Evolutionary conservation across 2,329 filamentous ascomycete species (phyloP).

Genomic region (Calonectria multiphialidica): DNA sequence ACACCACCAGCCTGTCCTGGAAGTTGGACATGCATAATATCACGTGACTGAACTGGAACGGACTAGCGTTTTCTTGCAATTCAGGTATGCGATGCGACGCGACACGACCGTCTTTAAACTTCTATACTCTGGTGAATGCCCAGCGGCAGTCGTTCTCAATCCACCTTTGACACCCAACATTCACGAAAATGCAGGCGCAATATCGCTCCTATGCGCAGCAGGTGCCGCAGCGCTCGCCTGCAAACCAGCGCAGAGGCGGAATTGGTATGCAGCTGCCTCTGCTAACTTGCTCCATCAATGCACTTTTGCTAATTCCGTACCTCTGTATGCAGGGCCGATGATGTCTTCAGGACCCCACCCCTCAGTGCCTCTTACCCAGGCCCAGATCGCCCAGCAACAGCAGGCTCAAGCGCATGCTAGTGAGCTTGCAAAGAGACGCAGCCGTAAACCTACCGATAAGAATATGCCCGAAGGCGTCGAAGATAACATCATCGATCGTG

Average conservation of each 20-base stretch:
- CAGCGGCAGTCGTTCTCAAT: slow-evolving; percentile 22
- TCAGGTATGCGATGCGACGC: slow-evolving; percentile 39
- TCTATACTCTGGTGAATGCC: slow-evolving; percentile 1
- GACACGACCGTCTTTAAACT: slow-evolving; percentile 37
- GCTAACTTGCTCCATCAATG: neutral
- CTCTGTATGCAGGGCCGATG: slow-evolving; percentile 61
- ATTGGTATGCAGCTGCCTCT: slow-evolving; percentile 57
- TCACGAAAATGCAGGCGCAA: slow-evolving; percentile 62
- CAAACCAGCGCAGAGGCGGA: slow-evolving; percentile 63
- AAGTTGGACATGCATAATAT: neutral
- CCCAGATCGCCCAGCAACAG: slow-evolving; percentile 66
- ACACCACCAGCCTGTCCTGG: neutral
- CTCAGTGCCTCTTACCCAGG: slow-evolving; percentile 63
- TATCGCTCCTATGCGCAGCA: slow-evolving; percentile 66
- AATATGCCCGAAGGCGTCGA: slow-evolving; percentile 93
- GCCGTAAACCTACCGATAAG: slow-evolving; percentile 93
- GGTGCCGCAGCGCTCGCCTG: slow-evolving; percentile 61
- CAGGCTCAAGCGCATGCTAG: slow-evolving; percentile 65
- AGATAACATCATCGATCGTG: slow-evolving; percentile 79
- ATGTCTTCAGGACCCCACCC: slow-evolving; percentile 67
- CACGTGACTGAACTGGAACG: slow-evolving; percentile 37
- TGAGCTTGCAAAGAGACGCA: slow-evolving; percentile 82
- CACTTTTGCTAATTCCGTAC: slow-evolving; percentile 18
- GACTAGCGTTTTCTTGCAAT: slow-evolving; percentile 33
- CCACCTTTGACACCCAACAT: slow-evolving; percentile 12